Evolutionary conservation across 2,329 filamentous ascomycete genomes (phyloP).

Genomic region (Emmonsiellopsis sp.): DNA sequence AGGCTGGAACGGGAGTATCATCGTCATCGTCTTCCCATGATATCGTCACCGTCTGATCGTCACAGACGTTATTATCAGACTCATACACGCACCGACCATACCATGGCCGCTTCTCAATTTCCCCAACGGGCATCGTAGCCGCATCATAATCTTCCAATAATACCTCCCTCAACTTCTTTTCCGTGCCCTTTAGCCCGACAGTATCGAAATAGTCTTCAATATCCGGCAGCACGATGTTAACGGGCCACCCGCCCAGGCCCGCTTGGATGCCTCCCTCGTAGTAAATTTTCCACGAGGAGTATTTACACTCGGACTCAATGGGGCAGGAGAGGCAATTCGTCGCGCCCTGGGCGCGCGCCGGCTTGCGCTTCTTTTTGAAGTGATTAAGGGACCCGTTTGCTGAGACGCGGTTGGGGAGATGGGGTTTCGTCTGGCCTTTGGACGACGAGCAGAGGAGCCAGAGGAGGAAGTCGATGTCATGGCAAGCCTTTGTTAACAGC

Average conservation of each 20-base stretch:
- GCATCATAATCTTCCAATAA: constrained; percentile 41
- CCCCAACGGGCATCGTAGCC: constrained; percentile 37
- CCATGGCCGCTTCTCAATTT: constrained; percentile 43
- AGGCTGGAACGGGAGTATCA: constrained; percentile 20
- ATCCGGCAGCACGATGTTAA: constrained; percentile 68
- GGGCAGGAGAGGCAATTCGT: constrained; percentile 72
- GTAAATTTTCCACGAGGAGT: constrained; percentile 69
- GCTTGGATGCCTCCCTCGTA: constrained; percentile 52
- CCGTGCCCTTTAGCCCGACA: constrained; percentile 35
- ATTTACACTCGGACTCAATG: constrained; percentile 60
- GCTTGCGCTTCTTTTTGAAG: constrained; percentile 63
- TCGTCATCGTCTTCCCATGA: constrained; percentile 60
- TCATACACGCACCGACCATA: constrained; percentile 81
- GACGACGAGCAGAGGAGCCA: constrained; percentile 64
- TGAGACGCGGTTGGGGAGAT: constrained; percentile 57
- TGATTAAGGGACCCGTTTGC: constrained; percentile 62
- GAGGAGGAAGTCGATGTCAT: constrained; percentile 76
- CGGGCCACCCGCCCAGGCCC: constrained; percentile 62
- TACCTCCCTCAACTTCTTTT: constrained; percentile 32
- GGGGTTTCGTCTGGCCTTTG: constrained; percentile 37
- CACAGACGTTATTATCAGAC: constrained; percentile 73
- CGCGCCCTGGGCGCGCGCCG: constrained; percentile 54
- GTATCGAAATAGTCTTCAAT: constrained; percentile 57
- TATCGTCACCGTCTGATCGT: constrained; percentile 73
- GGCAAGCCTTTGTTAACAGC: constrained; percentile 75